Percentiles rank a stretch among this genome's conserved stretches.
Conservation (phyloP, 2,329 filamentous ascomycete species). For the Pestalotiopsis sp. region DNA sequence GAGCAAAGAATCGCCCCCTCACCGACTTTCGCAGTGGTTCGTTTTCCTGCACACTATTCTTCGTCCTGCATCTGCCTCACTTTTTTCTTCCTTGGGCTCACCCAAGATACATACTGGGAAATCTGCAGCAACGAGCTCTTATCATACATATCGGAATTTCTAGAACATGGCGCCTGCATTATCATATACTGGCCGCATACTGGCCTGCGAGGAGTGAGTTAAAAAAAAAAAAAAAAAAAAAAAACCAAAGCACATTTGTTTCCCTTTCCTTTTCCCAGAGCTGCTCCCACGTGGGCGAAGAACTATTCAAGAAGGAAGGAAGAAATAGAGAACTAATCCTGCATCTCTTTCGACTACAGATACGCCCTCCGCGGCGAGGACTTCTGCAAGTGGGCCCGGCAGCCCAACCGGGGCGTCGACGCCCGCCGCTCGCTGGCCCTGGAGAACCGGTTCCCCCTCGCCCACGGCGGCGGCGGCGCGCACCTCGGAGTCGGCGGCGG, state of each 20-base stretch:
- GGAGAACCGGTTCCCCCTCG: conserved; percentile 13
- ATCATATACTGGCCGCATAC: conserved; percentile 1
- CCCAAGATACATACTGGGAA: neutral
- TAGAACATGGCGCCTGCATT: neutral
- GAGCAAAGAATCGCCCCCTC: neutral
- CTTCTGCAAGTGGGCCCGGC: conserved; percentile 14
- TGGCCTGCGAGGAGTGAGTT: conserved; percentile 13
- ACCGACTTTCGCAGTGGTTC: neutral
- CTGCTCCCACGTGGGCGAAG: neutral
- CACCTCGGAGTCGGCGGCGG: neutral
- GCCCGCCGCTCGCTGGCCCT: conserved; percentile 10
- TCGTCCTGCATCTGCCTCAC: neutral
- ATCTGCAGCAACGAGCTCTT: neutral
- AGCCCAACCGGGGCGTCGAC: conserved; percentile 3
- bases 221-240: neutral
- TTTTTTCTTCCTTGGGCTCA: neutral
- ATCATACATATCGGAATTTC: neutral
- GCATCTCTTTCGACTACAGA: neutral
- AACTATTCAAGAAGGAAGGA: too few relatives aligned
- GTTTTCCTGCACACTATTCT: neutral
- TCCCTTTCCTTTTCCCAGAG: neutral
- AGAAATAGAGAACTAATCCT: too few relatives aligned
- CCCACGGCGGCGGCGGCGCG: too few relatives aligned
- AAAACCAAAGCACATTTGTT: neutral
- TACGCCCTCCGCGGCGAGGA: conserved; percentile 14